Evolutionary conservation across 805 yeast genomes (phyloP).

Genomic region (Candida coleopterorum): DNA sequence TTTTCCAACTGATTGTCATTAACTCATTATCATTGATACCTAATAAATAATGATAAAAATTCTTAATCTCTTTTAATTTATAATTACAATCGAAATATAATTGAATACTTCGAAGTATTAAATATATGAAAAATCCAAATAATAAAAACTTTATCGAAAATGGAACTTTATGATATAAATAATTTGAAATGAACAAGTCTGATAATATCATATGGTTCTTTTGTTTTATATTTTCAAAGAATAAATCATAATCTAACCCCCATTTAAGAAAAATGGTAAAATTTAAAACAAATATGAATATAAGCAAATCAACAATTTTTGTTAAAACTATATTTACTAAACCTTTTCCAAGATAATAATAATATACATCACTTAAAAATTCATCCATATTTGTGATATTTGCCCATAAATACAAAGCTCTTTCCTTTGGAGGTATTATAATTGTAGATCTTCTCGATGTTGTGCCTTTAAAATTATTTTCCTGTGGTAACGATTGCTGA

Average conservation of each 20-base stretch:
- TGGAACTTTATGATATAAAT: slow-evolving; percentile 42
- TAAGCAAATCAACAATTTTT: slow-evolving; percentile 61
- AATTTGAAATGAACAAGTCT: slow-evolving; percentile 35
- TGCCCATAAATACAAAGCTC: slow-evolving; percentile 95
- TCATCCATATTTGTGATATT: slow-evolving; percentile 88
- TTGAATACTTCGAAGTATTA: slow-evolving; percentile 49
- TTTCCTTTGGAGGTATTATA: slow-evolving; percentile 48
- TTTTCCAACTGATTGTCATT: slow-evolving; percentile 91
- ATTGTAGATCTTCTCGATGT: slow-evolving; percentile 9
- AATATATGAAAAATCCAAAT: slow-evolving; percentile 55
- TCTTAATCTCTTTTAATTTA: slow-evolving; percentile 66
- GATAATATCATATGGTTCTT: slow-evolving; percentile 22
- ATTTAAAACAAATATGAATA: slow-evolving; percentile 73
- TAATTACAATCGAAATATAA: slow-evolving; percentile 54
- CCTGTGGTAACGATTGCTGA: neutral
- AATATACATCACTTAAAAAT: slow-evolving; percentile 77
- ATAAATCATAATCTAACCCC: slow-evolving; percentile 63
- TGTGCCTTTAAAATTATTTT: slow-evolving; percentile 8
- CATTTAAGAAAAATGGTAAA: slow-evolving; percentile 75
- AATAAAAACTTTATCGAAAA: slow-evolving; percentile 51
- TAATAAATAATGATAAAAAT: slow-evolving; percentile 70
- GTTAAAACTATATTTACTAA: slow-evolving; percentile 69
- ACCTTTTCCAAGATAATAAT: slow-evolving; percentile 84
- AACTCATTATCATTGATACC: slow-evolving; percentile 72
- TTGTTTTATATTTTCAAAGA: slow-evolving; percentile 22